phyloP scores from a whole-genome alignment of 495 filamentous ascomycete species.

The Penicillium diatomitis region DNA sequence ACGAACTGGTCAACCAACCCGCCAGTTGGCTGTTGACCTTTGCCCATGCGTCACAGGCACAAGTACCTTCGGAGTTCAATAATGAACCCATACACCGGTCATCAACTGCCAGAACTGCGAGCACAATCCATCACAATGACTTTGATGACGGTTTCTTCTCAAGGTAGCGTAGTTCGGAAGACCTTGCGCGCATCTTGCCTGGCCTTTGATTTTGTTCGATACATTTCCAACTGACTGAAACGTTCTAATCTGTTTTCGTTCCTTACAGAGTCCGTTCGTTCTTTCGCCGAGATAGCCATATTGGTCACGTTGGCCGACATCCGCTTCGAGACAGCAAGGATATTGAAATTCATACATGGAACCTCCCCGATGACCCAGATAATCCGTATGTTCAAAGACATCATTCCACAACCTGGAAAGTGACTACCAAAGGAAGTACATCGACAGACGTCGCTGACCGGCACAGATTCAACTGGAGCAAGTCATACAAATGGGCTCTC shows the following conservation, averaged over 20 bases:
- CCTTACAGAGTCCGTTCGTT: neutral
- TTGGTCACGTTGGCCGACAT: slow-evolving; percentile 20
- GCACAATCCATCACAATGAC: slow-evolving; percentile 2
- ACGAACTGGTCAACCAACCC: no score
- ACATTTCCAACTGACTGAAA: no score
- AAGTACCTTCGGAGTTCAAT: neutral
- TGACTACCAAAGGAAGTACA: no score
- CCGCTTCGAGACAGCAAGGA: slow-evolving; percentile 8
- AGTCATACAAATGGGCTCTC: slow-evolving; percentile 28
- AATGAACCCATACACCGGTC: neutral
- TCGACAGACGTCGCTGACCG: neutral
- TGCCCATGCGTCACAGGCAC: no score
- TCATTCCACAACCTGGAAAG: no score
- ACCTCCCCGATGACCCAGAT: slow-evolving; percentile 23
- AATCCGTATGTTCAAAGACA: slow-evolving; percentile 11
- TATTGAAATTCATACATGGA: slow-evolving; percentile 26
- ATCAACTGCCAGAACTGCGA: neutral
- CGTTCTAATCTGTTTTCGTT: no score
- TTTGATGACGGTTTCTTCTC: neutral
- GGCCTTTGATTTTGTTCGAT: neutral
- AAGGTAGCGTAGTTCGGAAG: neutral
- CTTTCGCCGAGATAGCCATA: neutral
- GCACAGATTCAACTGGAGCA: slow-evolving; percentile 11
- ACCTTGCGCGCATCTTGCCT: neutral
- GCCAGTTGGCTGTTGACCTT: no score